A percentile compares a stretch with the other conserved stretches of the same genome.
Conservation (phyloP, 129 eudicot genomes). For the Flaveria ramosissima region DNA sequence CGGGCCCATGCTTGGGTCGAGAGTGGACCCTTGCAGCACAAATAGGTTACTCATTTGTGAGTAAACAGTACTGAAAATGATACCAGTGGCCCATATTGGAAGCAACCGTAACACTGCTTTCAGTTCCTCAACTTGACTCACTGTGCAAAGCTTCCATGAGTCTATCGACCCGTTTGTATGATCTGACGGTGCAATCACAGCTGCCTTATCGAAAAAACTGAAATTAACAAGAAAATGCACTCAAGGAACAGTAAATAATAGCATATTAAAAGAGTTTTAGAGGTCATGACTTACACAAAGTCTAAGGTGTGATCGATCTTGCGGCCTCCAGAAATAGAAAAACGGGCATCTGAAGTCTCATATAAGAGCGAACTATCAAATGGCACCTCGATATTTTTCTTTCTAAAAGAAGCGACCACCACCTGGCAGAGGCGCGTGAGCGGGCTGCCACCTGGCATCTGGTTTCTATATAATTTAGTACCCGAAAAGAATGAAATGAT, state of each 20-base stretch:
- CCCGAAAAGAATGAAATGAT: conserved; percentile 56
- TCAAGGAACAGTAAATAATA: not conserved
- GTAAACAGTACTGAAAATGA: conserved; percentile 55
- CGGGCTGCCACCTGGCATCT: conserved; percentile 69
- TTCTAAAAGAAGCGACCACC: conserved; percentile 59
- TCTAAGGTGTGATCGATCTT: conserved; percentile 63
- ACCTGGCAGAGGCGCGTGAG: conserved; percentile 64
- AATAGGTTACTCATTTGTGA: conserved; percentile 59
- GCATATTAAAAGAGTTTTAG: not conserved
- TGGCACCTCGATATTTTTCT: conserved; percentile 48
- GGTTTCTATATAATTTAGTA: conserved; percentile 52
- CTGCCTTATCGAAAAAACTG: conserved; percentile 81
- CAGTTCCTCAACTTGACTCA: conserved; percentile 75
- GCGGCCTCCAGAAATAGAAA: conserved; percentile 41
- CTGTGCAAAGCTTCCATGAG: conserved; percentile 74
- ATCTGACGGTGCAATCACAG: conserved; percentile 49
- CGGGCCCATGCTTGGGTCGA: conserved; percentile 48
- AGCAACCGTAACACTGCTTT: conserved; percentile 64
- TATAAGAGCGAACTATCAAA: conserved; percentile 50
- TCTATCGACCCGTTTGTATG: conserved; percentile 34
- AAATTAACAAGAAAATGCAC: conserved; percentile 6
- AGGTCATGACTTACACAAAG: conserved; percentile 39
- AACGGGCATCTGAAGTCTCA: conserved; percentile 42
- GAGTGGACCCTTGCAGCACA: conserved; percentile 51
- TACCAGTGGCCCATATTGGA: conserved; percentile 72